Evolutionary conservation across 108 stramenopile genomes (phyloP), one percentile per base, ranked within the genome.

Genomic region (Halocafeteria seosinensis): DNA sequence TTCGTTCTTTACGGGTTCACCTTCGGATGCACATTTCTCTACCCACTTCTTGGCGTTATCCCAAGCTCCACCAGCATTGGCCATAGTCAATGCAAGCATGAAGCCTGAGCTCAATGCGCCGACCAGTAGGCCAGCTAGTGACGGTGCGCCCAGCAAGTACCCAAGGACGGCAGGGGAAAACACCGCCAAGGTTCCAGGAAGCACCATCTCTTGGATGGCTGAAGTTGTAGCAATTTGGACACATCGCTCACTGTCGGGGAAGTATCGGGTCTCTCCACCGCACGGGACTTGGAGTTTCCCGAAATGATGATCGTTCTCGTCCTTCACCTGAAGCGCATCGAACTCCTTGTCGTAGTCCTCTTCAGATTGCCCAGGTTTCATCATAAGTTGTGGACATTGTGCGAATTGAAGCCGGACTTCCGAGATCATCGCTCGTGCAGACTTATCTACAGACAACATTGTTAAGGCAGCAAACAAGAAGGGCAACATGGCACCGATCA

Each of bases 391-490:
- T 3, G 89, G 89, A 71, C 85, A 85, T 63, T 88, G 86, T 62
- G 89, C 87, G 72, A 97, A 97, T 76, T 97, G 95, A 50, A 86
- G 87, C 74, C 93, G 88, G 50, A 97, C 92, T 76, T 97, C 92
- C 75, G 86, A 50, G 36, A 97, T 91, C 90, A 97, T 97, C 62
- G 89, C 85, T 85, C 88, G 89, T 64, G 95, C 95, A 61, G 95
- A 92, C 36, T 76, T 71, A 59, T 91, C 91, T 28, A 97, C 95
- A 53, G 88, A 88, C 81, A 93, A 92, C 92, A 97, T 97, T 66
- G 95, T 97, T 85, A 97, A 75, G 63, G 95, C 95, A 52, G 89
- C 88, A 69, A 97, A 97, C 65, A 90, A 89, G 73, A 92, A 96
- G 31, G 95, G 95, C 50, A 96, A 87, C 89, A 91, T 94, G 65